These are phyloP conservation scores for Lipomyces sp. DNA, from an alignment of 805 yeast species.

Conservation along the genomic window DNA sequence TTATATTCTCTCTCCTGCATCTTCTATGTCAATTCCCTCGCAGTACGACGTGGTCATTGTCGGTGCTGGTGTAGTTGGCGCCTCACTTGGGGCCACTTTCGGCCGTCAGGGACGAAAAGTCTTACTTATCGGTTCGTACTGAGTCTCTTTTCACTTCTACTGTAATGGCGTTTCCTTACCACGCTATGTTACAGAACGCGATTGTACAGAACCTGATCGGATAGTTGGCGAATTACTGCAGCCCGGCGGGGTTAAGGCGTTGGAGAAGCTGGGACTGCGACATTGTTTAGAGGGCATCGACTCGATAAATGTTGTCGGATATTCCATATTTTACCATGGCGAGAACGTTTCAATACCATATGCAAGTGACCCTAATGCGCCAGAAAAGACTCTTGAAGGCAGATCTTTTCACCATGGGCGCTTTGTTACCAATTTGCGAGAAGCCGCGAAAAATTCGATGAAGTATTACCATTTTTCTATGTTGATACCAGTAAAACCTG, in stretches of 20 bases:
- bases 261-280: constrained; percentile 80
- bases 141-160: not conserved
- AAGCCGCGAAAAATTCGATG: constrained; percentile 66
- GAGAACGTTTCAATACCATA: constrained; percentile 67
- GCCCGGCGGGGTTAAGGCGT: constrained; percentile 92
- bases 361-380: constrained; percentile 49
- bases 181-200: constrained; percentile 61
- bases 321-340: constrained; percentile 72
- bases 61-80: constrained; percentile 99
- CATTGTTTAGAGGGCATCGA: constrained; percentile 74
- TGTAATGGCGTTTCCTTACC: not conserved
- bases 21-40: not conserved
- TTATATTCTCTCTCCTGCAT: not conserved
- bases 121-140: constrained; percentile 51
- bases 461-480: constrained; percentile 27
- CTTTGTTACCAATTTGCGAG: constrained; percentile 76
- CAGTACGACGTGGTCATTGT: constrained; percentile 82
- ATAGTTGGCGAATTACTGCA: constrained; percentile 97
- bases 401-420: constrained; percentile 93
- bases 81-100: constrained; percentile 84
- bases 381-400: constrained; percentile 56
- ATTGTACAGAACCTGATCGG: constrained; percentile 90
- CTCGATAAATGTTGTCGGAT: constrained; percentile 79
- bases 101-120: constrained; percentile 91
- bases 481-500: not conserved